Evolutionary conservation across 2,329 filamentous ascomycete species (phyloP).

Genomic region (Tolypocladium album): DNA sequence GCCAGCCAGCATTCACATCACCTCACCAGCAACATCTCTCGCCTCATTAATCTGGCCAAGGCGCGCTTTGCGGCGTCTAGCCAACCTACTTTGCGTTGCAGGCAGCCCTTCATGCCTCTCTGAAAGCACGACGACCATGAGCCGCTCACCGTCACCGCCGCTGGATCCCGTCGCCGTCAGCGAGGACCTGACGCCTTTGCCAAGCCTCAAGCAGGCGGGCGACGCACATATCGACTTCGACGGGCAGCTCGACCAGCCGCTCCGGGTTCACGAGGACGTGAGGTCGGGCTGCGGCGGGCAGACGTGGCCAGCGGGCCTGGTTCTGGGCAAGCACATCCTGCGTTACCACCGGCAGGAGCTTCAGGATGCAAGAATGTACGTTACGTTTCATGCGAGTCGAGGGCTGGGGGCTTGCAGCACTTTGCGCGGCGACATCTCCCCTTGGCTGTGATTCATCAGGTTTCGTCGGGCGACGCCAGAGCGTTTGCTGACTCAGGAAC

Average conservation of each 20-base stretch:
- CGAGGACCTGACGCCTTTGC: slow-evolving; percentile 48
- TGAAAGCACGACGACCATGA: slow-evolving; percentile 6
- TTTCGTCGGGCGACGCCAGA: not conserved
- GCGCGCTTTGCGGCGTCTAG: not conserved
- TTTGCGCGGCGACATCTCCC: not conserved
- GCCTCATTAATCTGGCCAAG: not conserved
- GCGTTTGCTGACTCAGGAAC: slow-evolving; percentile 9
- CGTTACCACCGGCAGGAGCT: slow-evolving; percentile 57
- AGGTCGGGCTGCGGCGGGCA: slow-evolving; percentile 84
- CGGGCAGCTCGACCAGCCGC: slow-evolving; percentile 56
- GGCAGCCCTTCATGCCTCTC: not conserved
- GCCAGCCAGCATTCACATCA: too few relatives aligned
- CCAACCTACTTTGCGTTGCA: not conserved
- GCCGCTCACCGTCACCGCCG: slow-evolving; percentile 33
- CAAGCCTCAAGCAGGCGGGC: slow-evolving; percentile 43
- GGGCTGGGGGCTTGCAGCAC: slow-evolving; percentile 5
- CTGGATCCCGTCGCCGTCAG: slow-evolving; percentile 40
- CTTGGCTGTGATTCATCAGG: not conserved
- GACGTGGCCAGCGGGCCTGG: slow-evolving; percentile 88
- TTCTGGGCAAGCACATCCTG: slow-evolving; percentile 78
- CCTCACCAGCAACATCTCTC: not conserved
- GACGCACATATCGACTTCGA: slow-evolving; percentile 54
- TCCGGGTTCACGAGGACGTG: slow-evolving; percentile 77
- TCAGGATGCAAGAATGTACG: slow-evolving; percentile 61
- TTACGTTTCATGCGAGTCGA: slow-evolving; percentile 25